A percentile compares a stretch with the other conserved stretches of the same genome.
These are phyloP conservation scores for Lactarius pseudohatsudake DNA, from an alignment of 768 basidiomycete species.

Conservation along the genomic window DNA sequence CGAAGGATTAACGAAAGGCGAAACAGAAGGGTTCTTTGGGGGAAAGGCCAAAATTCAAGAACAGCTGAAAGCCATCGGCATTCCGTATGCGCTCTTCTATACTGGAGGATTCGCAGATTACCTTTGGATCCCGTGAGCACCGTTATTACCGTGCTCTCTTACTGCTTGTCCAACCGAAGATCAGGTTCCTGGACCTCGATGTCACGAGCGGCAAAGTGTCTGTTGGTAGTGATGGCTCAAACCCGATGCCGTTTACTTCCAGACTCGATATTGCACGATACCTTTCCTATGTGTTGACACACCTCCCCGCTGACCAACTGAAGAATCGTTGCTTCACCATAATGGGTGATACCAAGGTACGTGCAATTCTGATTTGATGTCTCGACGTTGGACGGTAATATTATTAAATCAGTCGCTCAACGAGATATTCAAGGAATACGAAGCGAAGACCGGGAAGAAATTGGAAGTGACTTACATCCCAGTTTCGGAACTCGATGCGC, in stretches of 20 bases:
- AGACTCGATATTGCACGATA: constrained; percentile 31
- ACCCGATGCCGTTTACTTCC: constrained; percentile 25
- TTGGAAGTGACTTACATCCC: constrained; percentile 27
- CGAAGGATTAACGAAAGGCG: constrained; percentile 28
- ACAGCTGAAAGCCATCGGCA: constrained; percentile 14
- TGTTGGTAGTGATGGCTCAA: constrained; percentile 26
- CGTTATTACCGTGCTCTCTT: not conserved
- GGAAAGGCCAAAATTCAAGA: constrained; percentile 11
- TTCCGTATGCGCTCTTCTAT: constrained; percentile 27
- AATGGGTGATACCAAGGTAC: constrained; percentile 21
- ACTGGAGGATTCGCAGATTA: constrained; percentile 28
- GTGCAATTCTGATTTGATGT: not conserved
- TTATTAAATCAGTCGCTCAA: constrained; percentile 21
- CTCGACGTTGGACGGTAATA: not conserved
- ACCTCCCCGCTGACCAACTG: constrained; percentile 19
- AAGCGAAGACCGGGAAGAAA: constrained; percentile 26
- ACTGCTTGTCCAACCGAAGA: not conserved
- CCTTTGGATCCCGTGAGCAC: constrained; percentile 17
- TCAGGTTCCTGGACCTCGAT: constrained; percentile 22
- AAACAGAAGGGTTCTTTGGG: constrained; percentile 15
- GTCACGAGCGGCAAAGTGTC: constrained; percentile 24
- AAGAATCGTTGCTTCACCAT: constrained; percentile 17
- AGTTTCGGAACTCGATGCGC: constrained; percentile 19
- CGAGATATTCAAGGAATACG: constrained; percentile 27
- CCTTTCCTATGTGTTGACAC: constrained; percentile 28